Percentiles rank a stretch among this genome's conserved stretches.
Conservation (phyloP, 2,329 filamentous ascomycete genomes). For the Coniella vitis region DNA sequence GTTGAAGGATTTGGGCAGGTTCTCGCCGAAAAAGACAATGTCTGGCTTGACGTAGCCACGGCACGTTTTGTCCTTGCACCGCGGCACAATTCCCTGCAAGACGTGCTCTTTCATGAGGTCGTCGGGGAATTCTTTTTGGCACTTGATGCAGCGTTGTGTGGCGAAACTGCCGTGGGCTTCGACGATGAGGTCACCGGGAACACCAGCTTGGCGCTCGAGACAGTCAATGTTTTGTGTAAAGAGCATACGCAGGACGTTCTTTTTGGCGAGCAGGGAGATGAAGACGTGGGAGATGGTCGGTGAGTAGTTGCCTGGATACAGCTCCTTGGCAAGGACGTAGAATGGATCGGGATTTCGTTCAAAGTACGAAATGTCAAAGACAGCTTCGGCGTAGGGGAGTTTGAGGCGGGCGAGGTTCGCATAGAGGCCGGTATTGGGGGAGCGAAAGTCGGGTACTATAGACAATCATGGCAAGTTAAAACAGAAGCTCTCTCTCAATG, state of each 20-base stretch:
- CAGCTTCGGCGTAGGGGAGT: constrained; percentile 82
- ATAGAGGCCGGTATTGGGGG: constrained; percentile 88
- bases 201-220: constrained; percentile 78
- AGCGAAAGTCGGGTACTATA: constrained; percentile 86
- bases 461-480: constrained; percentile 32
- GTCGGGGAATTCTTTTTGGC: constrained; percentile 64
- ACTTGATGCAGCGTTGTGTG: constrained; percentile 85
- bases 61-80: constrained; percentile 57
- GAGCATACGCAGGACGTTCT: constrained; percentile 71
- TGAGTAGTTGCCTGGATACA: constrained; percentile 83
- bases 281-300: constrained; percentile 91
- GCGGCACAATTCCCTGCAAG: constrained; percentile 59
- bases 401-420: constrained; percentile 82
- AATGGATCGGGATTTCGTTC: constrained; percentile 78
- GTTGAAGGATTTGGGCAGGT: constrained; percentile 56
- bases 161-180: constrained; percentile 97
- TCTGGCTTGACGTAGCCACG: constrained; percentile 83
- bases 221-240: constrained; percentile 99
- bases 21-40: constrained; percentile 85
- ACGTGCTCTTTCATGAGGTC: constrained; percentile 68
- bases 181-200: constrained; percentile 73
- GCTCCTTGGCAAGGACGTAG: constrained; percentile 83
- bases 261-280: constrained; percentile 72
- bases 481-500: too few species aligned
- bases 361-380: constrained; percentile 93